Base-by-base conservation (phyloP, 306 rosid genomes). In the Geum urbanum region DNA sequence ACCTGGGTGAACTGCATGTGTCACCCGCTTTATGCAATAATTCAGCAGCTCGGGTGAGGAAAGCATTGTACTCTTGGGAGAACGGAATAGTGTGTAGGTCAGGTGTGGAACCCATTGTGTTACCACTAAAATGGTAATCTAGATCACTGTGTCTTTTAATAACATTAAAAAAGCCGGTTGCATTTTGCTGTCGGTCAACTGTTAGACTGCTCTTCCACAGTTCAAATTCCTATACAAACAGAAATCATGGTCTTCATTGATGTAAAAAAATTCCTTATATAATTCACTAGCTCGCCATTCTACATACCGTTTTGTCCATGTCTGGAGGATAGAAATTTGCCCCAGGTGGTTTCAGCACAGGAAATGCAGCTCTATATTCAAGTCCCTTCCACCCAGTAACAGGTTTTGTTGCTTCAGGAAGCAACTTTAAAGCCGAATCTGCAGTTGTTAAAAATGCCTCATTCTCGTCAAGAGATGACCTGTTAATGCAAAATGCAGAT, bases 261-360 rank as follows among this genome's bases (percentile, higher is more conserved):
- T 55, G 54, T 55, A 71, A 79, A 67, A 50, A 11, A 35, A 56
- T 50, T 16, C 45, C 62, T 48, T 13, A 1, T 56, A 43, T 15
- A 73, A 81, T 39, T 67, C 56, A 48, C 54, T 16, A 70, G 53
- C 57, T 75, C 49, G 63, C 65, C 27, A 55, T 19, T 20, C 54
- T 7, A 35, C 51, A 41, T 90, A 94, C 98, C 97, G 3, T 77
- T 87, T 87, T 94, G 79, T 94, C 92, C 97, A 94, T 88, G 78
- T 94, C 98, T 6, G 96, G 88, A 27, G 98, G 98, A 71, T 94
- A 94, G 84, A 94, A 94, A 80, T 94, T 90, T 78, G 95, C 98
- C 66, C 97, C 90, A 7, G 88, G 88, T 54, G 97, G 97, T 75
- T 90, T 94, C 76, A 43, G 72, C 63, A 65, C 3, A 18, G 98